These are phyloP conservation scores for Candida maltosa DNA, from an alignment of 805 yeast genomes.

Conservation along the genomic window DNA sequence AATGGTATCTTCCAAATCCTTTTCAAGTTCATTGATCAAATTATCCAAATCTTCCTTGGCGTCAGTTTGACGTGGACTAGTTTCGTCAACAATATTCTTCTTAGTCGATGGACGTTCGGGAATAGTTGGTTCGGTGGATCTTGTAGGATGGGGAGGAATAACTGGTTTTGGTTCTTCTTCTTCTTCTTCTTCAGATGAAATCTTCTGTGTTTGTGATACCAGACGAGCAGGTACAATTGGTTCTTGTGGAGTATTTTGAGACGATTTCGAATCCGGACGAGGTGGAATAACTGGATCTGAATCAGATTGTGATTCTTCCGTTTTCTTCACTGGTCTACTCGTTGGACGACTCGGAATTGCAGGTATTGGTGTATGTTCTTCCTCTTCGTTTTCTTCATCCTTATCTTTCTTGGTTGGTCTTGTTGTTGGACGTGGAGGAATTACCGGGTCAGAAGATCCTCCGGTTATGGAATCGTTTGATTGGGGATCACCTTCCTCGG, in stretches of 20 bases:
- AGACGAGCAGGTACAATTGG: no score
- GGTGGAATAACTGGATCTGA: conserved; percentile 2
- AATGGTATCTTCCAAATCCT: no score
- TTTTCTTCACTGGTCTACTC: no score
- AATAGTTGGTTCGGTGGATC: conserved; percentile 3
- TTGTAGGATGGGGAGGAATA: not conserved
- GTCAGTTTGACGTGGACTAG: no score
- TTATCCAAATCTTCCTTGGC: no score
- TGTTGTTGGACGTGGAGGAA: conserved; percentile 3
- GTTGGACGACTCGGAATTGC: no score
- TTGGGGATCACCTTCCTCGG: no score
- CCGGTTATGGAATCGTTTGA: no score
- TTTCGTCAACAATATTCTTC: not conserved
- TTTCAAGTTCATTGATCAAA: no score
- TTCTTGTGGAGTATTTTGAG: not conserved
- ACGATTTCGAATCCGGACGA: not conserved
- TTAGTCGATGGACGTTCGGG: conserved; percentile 6
- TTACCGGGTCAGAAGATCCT: conserved; percentile 1
- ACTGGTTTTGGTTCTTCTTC: not conserved
- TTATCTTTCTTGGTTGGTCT: not conserved
- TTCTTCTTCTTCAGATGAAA: no score
- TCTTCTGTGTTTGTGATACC: not conserved
- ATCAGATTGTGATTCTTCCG: no score
- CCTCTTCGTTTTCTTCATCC: conserved; percentile 1
- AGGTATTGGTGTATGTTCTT: conserved; percentile 1